These are phyloP conservation scores for Trametes polyzona DNA, from an alignment of 1,284 basidiomycete genomes.

Conservation along the genomic window DNA sequence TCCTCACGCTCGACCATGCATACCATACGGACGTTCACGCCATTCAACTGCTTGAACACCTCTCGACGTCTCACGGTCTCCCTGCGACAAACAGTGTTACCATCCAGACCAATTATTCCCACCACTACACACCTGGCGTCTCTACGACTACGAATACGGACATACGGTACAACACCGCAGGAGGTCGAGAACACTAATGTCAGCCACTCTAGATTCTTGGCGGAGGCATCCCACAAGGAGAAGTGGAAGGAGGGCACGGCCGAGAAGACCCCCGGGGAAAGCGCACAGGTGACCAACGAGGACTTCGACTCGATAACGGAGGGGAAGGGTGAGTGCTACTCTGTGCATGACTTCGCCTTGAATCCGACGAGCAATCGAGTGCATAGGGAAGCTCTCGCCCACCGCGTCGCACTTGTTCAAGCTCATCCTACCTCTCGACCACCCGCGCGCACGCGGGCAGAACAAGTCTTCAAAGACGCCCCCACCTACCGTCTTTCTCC, in stretches of 20 bases:
- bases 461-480: conserved; percentile 24
- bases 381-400: conserved; percentile 57
- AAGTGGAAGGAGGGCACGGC: conserved; percentile 41
- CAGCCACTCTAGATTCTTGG: conserved; percentile 50
- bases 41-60: too few species aligned
- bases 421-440: conserved; percentile 57
- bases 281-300: conserved; percentile 20
- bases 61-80: too few species aligned
- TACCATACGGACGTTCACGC: too few species aligned
- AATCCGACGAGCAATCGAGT: too few species aligned
- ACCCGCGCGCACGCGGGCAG: conserved; percentile 21
- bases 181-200: conserved; percentile 43
- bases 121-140: too few species aligned
- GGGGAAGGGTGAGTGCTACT: conserved; percentile 33
- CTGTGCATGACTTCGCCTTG: too few species aligned
- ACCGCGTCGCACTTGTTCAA: conserved; percentile 71
- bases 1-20: too few species aligned
- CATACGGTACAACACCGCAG: conserved; percentile 15
- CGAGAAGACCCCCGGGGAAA: conserved; percentile 10
- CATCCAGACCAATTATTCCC: too few species aligned
- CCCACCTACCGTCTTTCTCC: conserved; percentile 59
- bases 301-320: conserved; percentile 29
- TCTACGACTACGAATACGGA: too few species aligned
- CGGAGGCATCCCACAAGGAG: conserved; percentile 42
- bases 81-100: too few species aligned